Evolutionary conservation across 495 filamentous ascomycete genomes (phyloP), one percentile per base, ranked within the genome.

Genomic region (Ramalina intermedia): DNA sequence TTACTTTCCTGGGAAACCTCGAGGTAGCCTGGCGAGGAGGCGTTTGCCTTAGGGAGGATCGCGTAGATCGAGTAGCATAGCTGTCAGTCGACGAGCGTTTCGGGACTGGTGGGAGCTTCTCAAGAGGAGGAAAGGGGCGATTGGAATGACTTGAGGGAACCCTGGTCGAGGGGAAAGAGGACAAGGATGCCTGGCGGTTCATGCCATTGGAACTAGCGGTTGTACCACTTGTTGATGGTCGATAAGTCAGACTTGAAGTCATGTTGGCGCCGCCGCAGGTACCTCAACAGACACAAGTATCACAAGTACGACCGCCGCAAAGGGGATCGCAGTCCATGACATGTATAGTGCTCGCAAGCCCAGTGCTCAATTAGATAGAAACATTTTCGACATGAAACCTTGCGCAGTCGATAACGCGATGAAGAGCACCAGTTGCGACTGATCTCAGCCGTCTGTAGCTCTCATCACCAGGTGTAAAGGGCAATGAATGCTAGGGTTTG

Each of bases 101-200:
- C 67, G 61, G 74, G 64, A 64, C 73, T 52, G 63, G 61, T 54
- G 64, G 76, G 61, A 57, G 77, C 67, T 55, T 79, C 58, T 62
- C 68, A 65, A 68, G 75, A 71, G 63, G 74, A 61, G 65, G 72
- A 66, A 61, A 73, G 71, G 63, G 70, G 21, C 61, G 62, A 45
- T 66, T 70, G 20, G 67, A 72, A 69, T 52, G 71, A 65, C 62
- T 79, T 56, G 45, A 76, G 68, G 45, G 65, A 65, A 50, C 53
- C 40, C 75, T 64, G 27, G 72, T 70, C 26, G 75, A 64, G 13
- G 76, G 73, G 57, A 81, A 76, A 33, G 77, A 80, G 11, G 77
- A 76, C 33, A 81, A 65, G 24, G 78, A 81, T 13, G 68, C 61
- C 60, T 70, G 66, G n/a, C 66, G 62, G 55, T 64, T 62, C 33